These are phyloP conservation scores for Citrus inodora DNA, from an alignment of 345 rosid species.

Conservation along the genomic window DNA sequence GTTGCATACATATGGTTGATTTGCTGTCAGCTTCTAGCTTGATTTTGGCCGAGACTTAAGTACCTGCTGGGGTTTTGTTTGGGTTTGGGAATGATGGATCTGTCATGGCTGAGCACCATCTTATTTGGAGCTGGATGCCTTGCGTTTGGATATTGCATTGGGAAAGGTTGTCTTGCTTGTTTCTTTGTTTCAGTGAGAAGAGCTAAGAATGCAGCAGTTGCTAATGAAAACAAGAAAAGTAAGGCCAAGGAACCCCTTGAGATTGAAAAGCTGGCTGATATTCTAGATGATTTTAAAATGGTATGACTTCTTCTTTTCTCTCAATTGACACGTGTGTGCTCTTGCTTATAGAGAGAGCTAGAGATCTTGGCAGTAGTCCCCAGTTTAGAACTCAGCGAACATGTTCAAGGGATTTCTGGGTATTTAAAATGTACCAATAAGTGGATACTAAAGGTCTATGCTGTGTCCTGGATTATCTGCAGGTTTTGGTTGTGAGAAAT, in stretches of 20 bases:
- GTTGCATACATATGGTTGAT: not conserved
- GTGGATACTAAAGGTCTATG: not conserved
- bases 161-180: constrained; percentile 42
- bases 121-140: constrained; percentile 79
- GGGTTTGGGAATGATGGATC: constrained; percentile 45
- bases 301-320: constrained; percentile 27
- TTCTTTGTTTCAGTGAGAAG: constrained; percentile 36
- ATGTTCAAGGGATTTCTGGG: not conserved
- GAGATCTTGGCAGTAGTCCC: not conserved
- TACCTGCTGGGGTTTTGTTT: not conserved
- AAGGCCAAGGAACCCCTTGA: constrained; percentile 56
- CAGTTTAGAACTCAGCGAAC: not conserved
- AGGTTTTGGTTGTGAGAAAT: constrained; percentile 95
- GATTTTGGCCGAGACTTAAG: not conserved
- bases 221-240: constrained; percentile 25
- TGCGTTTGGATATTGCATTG: constrained; percentile 82
- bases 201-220: constrained; percentile 18
- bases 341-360: not conserved
- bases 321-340: not conserved
- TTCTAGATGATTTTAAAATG: constrained; percentile 89
- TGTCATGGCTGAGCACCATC: constrained; percentile 75
- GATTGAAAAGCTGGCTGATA: constrained; percentile 83
- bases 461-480: constrained; percentile 14
- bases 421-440: not conserved
- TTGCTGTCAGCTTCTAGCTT: constrained; percentile 3